These are phyloP conservation scores for Poterioochromonas sp. DNA, from an alignment of 352 stramenopile species.

Conservation along the genomic window DNA sequence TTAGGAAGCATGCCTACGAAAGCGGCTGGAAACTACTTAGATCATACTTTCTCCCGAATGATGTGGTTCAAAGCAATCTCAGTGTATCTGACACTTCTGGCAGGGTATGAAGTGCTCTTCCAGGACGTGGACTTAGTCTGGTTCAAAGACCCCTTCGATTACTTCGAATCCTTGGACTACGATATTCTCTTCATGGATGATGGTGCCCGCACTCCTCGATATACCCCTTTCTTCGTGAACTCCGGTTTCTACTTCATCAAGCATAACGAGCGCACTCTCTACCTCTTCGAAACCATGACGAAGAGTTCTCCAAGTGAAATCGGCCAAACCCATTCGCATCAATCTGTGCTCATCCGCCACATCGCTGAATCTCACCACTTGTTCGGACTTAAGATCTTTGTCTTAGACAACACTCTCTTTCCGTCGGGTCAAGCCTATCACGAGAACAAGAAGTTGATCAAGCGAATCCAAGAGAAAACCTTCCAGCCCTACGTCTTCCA, in stretches of 20 bases:
- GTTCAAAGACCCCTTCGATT: slow-evolving; percentile 31
- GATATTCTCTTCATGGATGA: slow-evolving; percentile 41
- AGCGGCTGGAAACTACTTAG: slow-evolving; percentile 30
- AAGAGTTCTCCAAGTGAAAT: slow-evolving; percentile 8
- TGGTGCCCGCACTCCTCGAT: slow-evolving; percentile 34
- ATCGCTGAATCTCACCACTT: slow-evolving; percentile 32
- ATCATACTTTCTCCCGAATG: slow-evolving; percentile 36
- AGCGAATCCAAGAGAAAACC: slow-evolving; percentile 2
- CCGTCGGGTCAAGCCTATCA: slow-evolving; percentile 38
- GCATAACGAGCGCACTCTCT: slow-evolving; percentile 25
- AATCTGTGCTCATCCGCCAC: slow-evolving; percentile 35
- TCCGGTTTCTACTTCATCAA: slow-evolving; percentile 40
- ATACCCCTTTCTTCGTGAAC: slow-evolving; percentile 39
- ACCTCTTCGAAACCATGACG: slow-evolving; percentile 36
- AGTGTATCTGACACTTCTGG: slow-evolving; percentile 29
- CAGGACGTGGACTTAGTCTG: slow-evolving; percentile 41
- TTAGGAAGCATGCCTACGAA: slow-evolving; percentile 32
- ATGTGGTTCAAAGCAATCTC: slow-evolving; percentile 26
- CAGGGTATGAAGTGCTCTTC: slow-evolving; percentile 36
- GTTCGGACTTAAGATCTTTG: slow-evolving; percentile 19
- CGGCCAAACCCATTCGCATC: slow-evolving; percentile 36
- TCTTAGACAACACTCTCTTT: slow-evolving; percentile 30
- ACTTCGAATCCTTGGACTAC: slow-evolving; percentile 17
- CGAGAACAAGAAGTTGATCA: slow-evolving; percentile 34
- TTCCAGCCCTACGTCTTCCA: slow-evolving; percentile 37